phyloP scores from a whole-genome alignment of 1,284 basidiomycete species.

The Schizopora paradoxa region DNA sequence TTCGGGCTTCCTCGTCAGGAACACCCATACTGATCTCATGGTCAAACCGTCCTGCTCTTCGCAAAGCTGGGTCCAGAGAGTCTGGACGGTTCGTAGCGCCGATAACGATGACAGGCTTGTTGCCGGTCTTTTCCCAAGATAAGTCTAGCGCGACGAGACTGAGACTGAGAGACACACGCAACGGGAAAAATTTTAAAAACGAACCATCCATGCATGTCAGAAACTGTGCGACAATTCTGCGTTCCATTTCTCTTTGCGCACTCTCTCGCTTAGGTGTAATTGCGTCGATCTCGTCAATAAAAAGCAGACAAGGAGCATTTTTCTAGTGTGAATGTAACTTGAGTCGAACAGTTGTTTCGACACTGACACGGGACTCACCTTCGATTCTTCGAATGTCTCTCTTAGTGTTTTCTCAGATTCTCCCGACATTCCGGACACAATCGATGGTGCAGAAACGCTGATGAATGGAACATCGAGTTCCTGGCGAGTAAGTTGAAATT shows the following conservation, averaged over 20 bases:
- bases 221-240: conserved; percentile 94
- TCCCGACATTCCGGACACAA: conserved; percentile 96
- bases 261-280: conserved; percentile 97
- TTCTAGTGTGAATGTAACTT: conserved; percentile 42
- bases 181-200: conserved; percentile 7
- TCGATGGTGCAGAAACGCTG: conserved; percentile 87
- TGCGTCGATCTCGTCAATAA: conserved; percentile 97
- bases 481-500: conserved; percentile 35
- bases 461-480: conserved; percentile 92
- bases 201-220: conserved; percentile 98
- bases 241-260: conserved; percentile 96
- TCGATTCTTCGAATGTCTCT: conserved; percentile 95
- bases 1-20: conserved; percentile 84
- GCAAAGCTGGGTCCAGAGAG: conserved; percentile 87
- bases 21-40: conserved; percentile 98
- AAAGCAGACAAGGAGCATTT: conserved; percentile 84
- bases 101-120: conserved; percentile 90
- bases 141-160: conserved; percentile 47
- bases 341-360: neutral
- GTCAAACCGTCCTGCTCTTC: conserved; percentile 92
- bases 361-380: conserved; percentile 42
- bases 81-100: conserved; percentile 96
- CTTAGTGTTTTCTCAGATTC: conserved; percentile 95
- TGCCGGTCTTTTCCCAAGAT: conserved; percentile 87
- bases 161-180: conserved; percentile 3